phyloP scores from a whole-genome alignment of 345 rosid genomes.

The Arabis alpina region DNA sequence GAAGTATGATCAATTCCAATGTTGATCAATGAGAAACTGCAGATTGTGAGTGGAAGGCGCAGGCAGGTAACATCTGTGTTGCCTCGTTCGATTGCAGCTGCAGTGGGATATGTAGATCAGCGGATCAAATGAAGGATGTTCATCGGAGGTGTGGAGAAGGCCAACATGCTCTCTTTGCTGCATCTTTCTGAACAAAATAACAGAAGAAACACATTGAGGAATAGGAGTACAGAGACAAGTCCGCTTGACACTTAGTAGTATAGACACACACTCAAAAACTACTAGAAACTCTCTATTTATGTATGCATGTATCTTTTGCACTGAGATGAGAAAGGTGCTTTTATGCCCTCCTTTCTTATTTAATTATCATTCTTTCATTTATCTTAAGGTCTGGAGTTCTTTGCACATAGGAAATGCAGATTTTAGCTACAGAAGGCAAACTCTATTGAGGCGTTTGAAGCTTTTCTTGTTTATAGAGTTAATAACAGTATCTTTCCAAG shows the following conservation, averaged over 20 bases:
- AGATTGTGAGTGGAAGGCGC: constrained; percentile 98
- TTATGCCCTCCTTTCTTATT: constrained; percentile 42
- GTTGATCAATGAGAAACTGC: constrained; percentile 31
- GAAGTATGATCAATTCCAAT: background rate
- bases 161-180: constrained; percentile 67
- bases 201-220: constrained; percentile 21
- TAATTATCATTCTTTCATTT: constrained; percentile 1
- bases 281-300: constrained; percentile 26
- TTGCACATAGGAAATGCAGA: constrained; percentile 28
- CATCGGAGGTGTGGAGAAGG: constrained; percentile 94
- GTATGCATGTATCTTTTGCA: constrained; percentile 37
- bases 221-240: constrained; percentile 33
- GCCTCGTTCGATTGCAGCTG: constrained; percentile 95
- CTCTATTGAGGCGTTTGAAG: constrained; percentile 28
- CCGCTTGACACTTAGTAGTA: constrained; percentile 30
- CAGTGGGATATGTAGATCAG: constrained; percentile 88
- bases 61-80: constrained; percentile 85
- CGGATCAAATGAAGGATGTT: constrained; percentile 84
- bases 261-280: constrained; percentile 25
- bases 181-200: constrained; percentile 54
- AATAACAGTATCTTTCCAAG: no score
- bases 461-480: no score
- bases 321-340: constrained; percentile 42
- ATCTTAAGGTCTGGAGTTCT: constrained; percentile 26
- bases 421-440: constrained; percentile 35